Conservation (phyloP, 805 yeast species). For the Pichia rugopelliculosa region DNA sequence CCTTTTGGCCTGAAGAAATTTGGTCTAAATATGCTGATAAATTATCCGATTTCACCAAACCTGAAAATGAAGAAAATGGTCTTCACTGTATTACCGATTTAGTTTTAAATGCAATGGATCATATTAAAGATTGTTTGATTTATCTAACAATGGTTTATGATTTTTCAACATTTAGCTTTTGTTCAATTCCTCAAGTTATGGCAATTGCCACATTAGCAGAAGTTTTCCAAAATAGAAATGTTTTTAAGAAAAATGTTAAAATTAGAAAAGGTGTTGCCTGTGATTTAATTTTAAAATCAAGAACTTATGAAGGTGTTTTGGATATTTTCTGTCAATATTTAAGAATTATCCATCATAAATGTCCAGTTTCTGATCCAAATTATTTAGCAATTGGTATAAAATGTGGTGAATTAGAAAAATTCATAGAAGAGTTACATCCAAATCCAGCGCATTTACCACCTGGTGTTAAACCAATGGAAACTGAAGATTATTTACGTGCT, state of each 20-base stretch:
- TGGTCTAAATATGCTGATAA: slow-evolving; percentile 76
- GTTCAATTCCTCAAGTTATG: slow-evolving; percentile 99
- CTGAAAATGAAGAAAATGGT: slow-evolving; percentile 46
- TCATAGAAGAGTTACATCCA: slow-evolving; percentile 72
- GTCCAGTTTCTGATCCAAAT: slow-evolving; percentile 77
- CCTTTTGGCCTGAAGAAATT: slow-evolving; percentile 93
- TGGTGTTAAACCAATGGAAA: slow-evolving; percentile 41
- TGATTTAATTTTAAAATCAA: slow-evolving; percentile 60
- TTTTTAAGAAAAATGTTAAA: slow-evolving; percentile 69
- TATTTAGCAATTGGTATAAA: slow-evolving; percentile 75
- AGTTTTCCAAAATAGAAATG: slow-evolving; percentile 71
- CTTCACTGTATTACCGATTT: slow-evolving; percentile 74
- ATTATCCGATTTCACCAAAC: slow-evolving; percentile 51
- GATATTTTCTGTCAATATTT: slow-evolving; percentile 70
- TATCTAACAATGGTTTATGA: slow-evolving; percentile 74
- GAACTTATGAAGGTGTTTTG: slow-evolving; percentile 69
- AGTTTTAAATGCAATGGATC: slow-evolving; percentile 70
- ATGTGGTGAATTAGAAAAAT: slow-evolving; percentile 86
- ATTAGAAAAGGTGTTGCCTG: slow-evolving; percentile 87
- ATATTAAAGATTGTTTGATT: slow-evolving; percentile 66
- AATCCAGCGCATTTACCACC: slow-evolving; percentile 42
- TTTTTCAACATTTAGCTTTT: slow-evolving; percentile 78
- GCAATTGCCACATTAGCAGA: slow-evolving; percentile 90
- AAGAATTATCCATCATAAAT: slow-evolving; percentile 68
- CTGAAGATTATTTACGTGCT: slow-evolving; percentile 42